phyloP scores from a whole-genome alignment of 2,329 filamentous ascomycete genomes.

The Ciborinia camelliae region DNA sequence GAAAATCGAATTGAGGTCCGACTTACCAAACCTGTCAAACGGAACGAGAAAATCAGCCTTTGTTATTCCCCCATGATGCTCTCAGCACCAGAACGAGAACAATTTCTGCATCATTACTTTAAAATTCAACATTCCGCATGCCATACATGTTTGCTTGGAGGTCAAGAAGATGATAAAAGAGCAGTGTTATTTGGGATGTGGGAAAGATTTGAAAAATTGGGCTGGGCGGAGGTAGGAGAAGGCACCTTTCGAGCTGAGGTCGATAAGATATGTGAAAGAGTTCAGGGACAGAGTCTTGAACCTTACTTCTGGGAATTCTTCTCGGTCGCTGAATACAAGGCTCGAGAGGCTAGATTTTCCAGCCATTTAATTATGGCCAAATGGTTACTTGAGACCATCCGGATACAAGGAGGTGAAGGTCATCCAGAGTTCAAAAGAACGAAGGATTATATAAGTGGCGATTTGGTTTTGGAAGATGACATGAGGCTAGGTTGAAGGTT shows the following conservation, averaged over 20 bases:
- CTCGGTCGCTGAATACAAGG: neutral
- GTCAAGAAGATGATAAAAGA: neutral
- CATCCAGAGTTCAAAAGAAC: neutral
- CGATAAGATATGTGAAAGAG: neutral
- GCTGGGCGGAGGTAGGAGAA: fast-evolving
- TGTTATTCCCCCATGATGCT: neutral
- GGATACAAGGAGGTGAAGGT: neutral
- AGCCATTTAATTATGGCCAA: neutral
- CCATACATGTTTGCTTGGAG: neutral
- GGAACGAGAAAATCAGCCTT: neutral
- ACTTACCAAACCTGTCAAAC: neutral
- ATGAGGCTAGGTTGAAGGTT: neutral
- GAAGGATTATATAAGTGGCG: fast-evolving
- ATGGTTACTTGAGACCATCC: neutral
- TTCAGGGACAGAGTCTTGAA: neutral
- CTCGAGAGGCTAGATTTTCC: neutral
- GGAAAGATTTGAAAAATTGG: too few relatives aligned
- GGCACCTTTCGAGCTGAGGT: fast-evolving
- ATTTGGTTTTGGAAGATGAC: fast-evolving
- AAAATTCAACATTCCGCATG: neutral
- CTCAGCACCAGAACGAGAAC: too few relatives aligned
- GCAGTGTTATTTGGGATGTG: too few relatives aligned
- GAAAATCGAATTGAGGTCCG: neutral
- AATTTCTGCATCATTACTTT: neutral
- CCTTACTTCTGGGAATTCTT: neutral